A percentile compares a stretch with the other conserved stretches of the same genome.
Evolutionary conservation across 129 eudicot genomes (phyloP).

Genomic region (Pseudognaphalium luteoalbum): DNA sequence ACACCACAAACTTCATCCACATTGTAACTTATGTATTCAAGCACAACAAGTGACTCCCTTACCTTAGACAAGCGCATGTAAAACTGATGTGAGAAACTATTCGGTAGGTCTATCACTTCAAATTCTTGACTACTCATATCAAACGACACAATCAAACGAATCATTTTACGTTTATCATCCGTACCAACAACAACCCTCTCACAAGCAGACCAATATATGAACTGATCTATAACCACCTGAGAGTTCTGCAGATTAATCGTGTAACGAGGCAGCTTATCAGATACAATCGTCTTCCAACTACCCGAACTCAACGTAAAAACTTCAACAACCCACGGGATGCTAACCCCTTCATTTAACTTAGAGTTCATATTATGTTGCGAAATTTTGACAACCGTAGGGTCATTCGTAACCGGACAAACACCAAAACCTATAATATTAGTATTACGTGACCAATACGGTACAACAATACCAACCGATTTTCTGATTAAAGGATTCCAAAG

Average conservation of each 20-base stretch:
- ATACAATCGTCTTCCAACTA: neutral
- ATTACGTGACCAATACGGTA: neutral
- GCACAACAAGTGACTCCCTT: slow-evolving; percentile 3
- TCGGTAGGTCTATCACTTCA: neutral
- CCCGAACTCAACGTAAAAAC: neutral
- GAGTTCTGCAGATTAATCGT: neutral
- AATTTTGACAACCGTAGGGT: neutral
- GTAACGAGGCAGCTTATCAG: neutral
- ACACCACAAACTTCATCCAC: no score
- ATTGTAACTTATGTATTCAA: no score
- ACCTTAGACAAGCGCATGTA: neutral
- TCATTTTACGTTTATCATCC: neutral
- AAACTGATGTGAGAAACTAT: neutral
- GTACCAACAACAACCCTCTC: neutral
- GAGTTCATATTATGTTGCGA: neutral
- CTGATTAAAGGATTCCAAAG: no score
- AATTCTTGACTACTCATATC: neutral
- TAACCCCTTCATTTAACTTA: no score
- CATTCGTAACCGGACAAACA: neutral
- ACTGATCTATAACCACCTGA: neutral
- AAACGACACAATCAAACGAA: neutral
- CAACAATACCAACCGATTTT: no score
- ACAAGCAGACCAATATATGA: neutral
- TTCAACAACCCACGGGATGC: neutral
- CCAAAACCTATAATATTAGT: neutral